Evolutionary conservation across 1,139 yeast species (phyloP), one percentile per base, ranked within the genome.

Genomic region (Magnusiomyces ingens): DNA sequence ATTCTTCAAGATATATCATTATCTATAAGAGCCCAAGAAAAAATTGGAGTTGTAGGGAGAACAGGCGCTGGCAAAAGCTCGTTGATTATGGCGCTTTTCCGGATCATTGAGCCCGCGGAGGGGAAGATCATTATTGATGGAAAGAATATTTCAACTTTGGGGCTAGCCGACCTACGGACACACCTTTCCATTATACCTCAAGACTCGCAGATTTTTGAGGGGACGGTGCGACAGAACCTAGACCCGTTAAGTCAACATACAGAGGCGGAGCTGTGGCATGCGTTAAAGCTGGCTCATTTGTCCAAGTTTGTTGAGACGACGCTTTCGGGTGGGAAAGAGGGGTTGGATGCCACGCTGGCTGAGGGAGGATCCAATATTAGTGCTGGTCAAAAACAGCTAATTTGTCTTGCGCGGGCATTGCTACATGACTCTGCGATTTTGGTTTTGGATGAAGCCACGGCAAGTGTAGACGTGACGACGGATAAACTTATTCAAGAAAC

Each of bases 11-110:
- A 78, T 49, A 72, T 86, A 50, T 69, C 72, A 40, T 64, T 85
- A 48, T 69, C 72, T 1, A 77, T 86, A 55, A 72, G 75, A 35
- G 75, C 88, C 2, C 71, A 71, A 17, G 93, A 86, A 60, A 86
- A 86, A 63, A 73, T 86, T 58, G 95, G 95, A 46, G 81, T 86
- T 58, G 93, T 85, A 17, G 95, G 95, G 10, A 76, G 95, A 60
- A 86, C 95, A 0, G 95, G 95, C 45, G 91, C 94, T 0, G 95
- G 95, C 21, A 86, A 86, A 66, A 81, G 88, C 40, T 80, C 91
- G 1, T 70, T 86, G 49, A 81, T 88, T 0, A 68, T 85, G 61
- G 85, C 93, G 0, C 67, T 86, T n/a, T 86, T 85, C 71, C 74
- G 95, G 58, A 73, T 86, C 57, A 76, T 86, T 52, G 93, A 85